These are phyloP conservation scores for Pichia nanzhaoensis DNA, from an alignment of 805 yeast genomes.

Conservation along the genomic window DNA sequence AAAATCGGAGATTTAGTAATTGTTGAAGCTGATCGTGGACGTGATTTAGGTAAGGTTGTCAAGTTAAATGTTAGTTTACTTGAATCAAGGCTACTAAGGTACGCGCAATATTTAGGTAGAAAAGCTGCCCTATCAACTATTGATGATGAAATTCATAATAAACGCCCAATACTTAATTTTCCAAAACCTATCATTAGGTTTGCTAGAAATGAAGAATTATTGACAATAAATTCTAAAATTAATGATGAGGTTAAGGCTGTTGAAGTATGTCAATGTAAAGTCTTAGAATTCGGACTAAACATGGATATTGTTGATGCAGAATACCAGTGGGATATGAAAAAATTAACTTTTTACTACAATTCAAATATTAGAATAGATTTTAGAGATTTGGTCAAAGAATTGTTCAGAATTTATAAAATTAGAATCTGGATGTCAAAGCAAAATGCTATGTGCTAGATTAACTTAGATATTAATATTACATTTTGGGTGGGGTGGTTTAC, in stretches of 20 bases:
- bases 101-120: conserved; percentile 64
- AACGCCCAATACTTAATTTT: conserved; percentile 45
- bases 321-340: conserved; percentile 79
- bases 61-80: conserved; percentile 51
- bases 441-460: conserved; percentile 5
- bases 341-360: conserved; percentile 67
- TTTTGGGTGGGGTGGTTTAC: neutral
- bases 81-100: conserved; percentile 61
- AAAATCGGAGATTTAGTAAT: conserved; percentile 62
- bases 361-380: conserved; percentile 66
- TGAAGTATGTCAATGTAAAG: conserved; percentile 51
- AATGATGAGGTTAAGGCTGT: conserved; percentile 68
- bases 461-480: neutral
- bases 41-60: conserved; percentile 65
- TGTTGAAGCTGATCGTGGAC: conserved; percentile 80
- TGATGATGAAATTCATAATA: conserved; percentile 9
- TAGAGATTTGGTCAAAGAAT: conserved; percentile 67
- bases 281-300: conserved; percentile 40
- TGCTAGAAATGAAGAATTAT: conserved; percentile 57
- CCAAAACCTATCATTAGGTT: conserved; percentile 63
- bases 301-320: conserved; percentile 73
- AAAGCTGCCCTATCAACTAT: conserved; percentile 44
- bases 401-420: conserved; percentile 70
- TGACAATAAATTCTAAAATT: conserved; percentile 49
- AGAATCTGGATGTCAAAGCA: conserved; percentile 76